Evolutionary conservation across 2,329 filamentous ascomycete genomes (phyloP), one percentile per base, ranked within the genome.

Genomic region (Neoscytalidium dimidiatum): DNA sequence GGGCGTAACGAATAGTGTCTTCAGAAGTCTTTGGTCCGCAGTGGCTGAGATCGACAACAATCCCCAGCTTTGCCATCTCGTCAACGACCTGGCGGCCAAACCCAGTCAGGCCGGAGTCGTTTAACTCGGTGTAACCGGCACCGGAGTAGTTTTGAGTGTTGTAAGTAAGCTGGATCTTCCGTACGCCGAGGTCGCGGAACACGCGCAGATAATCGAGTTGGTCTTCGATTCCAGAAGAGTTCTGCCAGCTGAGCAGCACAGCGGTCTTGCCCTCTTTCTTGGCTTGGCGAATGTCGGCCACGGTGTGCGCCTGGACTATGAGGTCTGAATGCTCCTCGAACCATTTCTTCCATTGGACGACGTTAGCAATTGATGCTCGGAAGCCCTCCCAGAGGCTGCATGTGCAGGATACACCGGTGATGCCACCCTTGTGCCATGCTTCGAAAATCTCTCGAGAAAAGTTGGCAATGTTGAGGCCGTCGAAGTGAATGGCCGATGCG

Each of bases 81-180:
- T 68, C 67, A 0, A 77, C 73, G 1, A 77, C 75, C 56, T 77
- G 68, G 19, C 69, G 68, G 7, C 75, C 74, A 48, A 78, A 77
- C 0, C 75, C 77, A 0, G 77, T 79, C 21, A 79, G 68, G 0
- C 76, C 77, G 9, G 71, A 72, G 68, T 79, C 78, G 19, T 72
- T 70, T 3, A 74, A 63, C 67, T 80, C 78, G 0, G 77, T 78
- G 67, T 79, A 80, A 0, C 78, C 77, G 1, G 76, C 74, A 7
- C 78, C 77, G 7, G 74, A 76, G 70, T 80, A 80, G 67, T 80
- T 80, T 51, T 80, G 77, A 5, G 77, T 79, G 62, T 80, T 80
- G 71, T 79, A 80, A 1, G 78, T 80, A 51, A 80, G 71, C 67
- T 80, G 78, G 78, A 80, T 80, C 67, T 80, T 79, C 17, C 74